Evolutionary conservation across 1,284 basidiomycete species (phyloP), one percentile per base, ranked within the genome.

Genomic region (Porodaedalea pini): DNA sequence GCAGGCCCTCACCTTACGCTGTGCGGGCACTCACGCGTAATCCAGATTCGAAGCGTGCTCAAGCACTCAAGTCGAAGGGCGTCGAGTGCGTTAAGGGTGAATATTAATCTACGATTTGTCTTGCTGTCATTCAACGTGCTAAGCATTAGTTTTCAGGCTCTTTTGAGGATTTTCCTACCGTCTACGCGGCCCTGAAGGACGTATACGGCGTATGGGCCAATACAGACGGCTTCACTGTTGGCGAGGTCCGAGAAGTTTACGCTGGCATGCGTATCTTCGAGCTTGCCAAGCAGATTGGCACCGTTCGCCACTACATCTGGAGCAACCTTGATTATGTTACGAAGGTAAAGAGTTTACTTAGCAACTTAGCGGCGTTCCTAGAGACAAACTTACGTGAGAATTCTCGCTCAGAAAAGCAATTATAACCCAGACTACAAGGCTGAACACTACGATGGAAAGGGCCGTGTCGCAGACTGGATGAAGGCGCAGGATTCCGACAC

Each of bases 21-120:
- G 68, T 81, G 2, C 74, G 78, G 36, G 77, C 75, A 1, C 67
- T 81, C 55, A 80, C 78, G 4, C 71, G 79, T 32, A 70, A 80
- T 56, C 68, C 73, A 0, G 60, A 64, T 21, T 73, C 71, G 53
- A 58, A 64, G 29, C 68, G 77, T 1, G 75, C 76, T 0, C 64
- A 68, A 49, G 68, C 71, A 19, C 68, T 81, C 2, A 63, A 69
- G 21, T 66, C 65, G 27, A 67, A 70, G 37, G 78, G 78, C 4
- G 74, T 76, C 4, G 73, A 81, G 60, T 60, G 73, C 54, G 67
- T 79, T 49, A 65, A 76, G 70, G 78, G 78, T 76, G 57, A 64
- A 31, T 69, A 40, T n/a, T n/a, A 4, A n/a, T n/a, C n/a, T n/a
- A n/a, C 1, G 11, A n/a, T 31, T 39, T 17, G 10, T n/a, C n/a